phyloP scores from a whole-genome alignment of 2,329 filamentous ascomycete genomes.

The Penicillium sp. region DNA sequence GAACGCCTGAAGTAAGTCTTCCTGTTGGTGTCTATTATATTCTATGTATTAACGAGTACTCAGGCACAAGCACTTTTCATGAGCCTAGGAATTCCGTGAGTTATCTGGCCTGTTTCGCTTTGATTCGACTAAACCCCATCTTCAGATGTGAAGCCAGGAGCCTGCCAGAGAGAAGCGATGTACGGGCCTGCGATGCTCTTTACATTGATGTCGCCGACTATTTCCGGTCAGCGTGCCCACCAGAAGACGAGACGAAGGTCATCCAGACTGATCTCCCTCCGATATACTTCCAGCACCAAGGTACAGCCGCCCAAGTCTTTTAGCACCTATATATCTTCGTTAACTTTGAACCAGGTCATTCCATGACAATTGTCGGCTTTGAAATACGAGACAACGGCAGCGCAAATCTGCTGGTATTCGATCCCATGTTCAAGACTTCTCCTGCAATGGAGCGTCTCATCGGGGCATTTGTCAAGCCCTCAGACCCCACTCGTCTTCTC shows the following conservation, averaged over 20 bases:
- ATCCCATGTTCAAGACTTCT: slow-evolving; percentile 76
- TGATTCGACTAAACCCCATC: slow-evolving; percentile 6
- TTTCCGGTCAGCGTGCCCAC: slow-evolving; percentile 57
- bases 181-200: slow-evolving; percentile 49
- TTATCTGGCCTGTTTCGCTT: neutral
- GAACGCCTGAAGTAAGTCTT: slow-evolving; percentile 72
- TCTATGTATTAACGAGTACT: slow-evolving; percentile 7
- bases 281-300: slow-evolving; percentile 84
- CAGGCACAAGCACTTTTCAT: slow-evolving; percentile 77
- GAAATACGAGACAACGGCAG: slow-evolving; percentile 65
- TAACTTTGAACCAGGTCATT: slow-evolving; percentile 63
- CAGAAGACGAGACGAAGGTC: slow-evolving; percentile 56
- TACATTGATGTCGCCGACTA: slow-evolving; percentile 74
- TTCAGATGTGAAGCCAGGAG: slow-evolving; percentile 59
- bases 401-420: slow-evolving; percentile 76
- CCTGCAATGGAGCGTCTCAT: slow-evolving; percentile 60
- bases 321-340: neutral
- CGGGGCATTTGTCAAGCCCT: slow-evolving; percentile 41
- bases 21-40: neutral
- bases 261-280: slow-evolving; percentile 70
- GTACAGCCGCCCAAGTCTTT: slow-evolving; percentile 35
- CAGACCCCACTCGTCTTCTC: slow-evolving; percentile 55
- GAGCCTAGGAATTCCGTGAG: slow-evolving; percentile 64
- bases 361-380: slow-evolving; percentile 82
- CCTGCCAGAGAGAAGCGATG: slow-evolving; percentile 49